These are phyloP conservation scores for Salix purpurea DNA, from an alignment of 345 rosid species.

Conservation along the genomic window DNA sequence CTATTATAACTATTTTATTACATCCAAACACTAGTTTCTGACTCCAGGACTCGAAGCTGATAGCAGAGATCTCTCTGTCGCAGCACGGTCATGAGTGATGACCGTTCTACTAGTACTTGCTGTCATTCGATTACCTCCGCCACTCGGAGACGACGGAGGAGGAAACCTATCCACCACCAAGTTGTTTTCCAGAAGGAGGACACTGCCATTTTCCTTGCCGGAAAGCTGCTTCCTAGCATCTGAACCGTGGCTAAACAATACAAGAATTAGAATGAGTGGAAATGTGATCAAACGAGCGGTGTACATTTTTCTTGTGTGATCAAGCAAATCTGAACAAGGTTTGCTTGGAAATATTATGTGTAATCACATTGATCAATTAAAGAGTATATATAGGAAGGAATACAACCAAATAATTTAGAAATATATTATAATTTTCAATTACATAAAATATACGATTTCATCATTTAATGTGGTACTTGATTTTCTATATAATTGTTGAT, in stretches of 20 bases:
- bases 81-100: neutral
- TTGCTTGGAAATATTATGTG: too few species aligned
- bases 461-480: too few species aligned
- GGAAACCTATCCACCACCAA: conserved; percentile 1
- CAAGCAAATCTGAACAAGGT: neutral
- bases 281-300: neutral
- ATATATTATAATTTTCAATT: too few species aligned
- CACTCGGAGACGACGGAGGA: neutral
- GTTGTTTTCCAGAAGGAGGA: neutral
- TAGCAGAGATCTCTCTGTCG: neutral
- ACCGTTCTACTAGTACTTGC: neutral
- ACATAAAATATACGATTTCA: too few species aligned
- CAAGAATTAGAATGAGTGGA: neutral
- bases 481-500: too few species aligned
- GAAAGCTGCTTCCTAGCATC: conserved; percentile 3
- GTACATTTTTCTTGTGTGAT: neutral
- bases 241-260: neutral
- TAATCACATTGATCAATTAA: too few species aligned
- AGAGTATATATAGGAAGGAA: too few species aligned
- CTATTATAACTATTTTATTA: too few species aligned
- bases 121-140: neutral
- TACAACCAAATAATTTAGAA: too few species aligned
- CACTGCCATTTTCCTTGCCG: neutral
- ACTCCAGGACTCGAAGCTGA: conserved; percentile 1
- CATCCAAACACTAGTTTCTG: neutral